A percentile compares a stretch with the other conserved stretches of the same genome.
Evolutionary conservation across 768 basidiomycete species (phyloP).

Genomic region (Suillus luteus): DNA sequence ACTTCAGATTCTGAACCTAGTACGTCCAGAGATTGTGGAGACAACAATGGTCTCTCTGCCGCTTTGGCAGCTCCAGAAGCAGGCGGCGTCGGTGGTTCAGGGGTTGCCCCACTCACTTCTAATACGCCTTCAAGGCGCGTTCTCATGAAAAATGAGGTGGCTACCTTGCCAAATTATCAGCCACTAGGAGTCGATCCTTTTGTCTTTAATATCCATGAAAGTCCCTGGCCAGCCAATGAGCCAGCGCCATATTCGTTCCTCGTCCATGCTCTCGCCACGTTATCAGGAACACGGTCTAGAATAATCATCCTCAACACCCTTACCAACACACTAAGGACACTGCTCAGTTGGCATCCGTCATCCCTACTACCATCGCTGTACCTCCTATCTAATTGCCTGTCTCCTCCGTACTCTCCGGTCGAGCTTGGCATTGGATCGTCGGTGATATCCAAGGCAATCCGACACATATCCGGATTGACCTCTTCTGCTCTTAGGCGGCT

Average conservation of each 20-base stretch:
- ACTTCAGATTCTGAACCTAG: constrained; percentile 3
- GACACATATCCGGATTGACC: constrained; percentile 68
- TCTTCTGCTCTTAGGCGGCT: constrained; percentile 58
- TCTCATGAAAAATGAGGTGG: constrained; percentile 27
- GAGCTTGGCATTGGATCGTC: constrained; percentile 73
- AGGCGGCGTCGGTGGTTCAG: background rate
- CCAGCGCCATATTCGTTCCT: constrained; percentile 73
- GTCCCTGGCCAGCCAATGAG: constrained; percentile 41
- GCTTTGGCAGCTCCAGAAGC: background rate
- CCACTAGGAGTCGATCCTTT: constrained; percentile 48
- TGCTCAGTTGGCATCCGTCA: constrained; percentile 63
- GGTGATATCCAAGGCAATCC: constrained; percentile 69
- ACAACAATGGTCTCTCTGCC: background rate
- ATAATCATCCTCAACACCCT: constrained; percentile 67
- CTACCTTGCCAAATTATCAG: constrained; percentile 29
- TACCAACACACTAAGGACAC: constrained; percentile 72
- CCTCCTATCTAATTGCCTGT: constrained; percentile 78
- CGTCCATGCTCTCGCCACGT: constrained; percentile 57
- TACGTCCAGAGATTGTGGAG: too few relatives aligned
- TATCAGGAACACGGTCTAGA: constrained; percentile 72
- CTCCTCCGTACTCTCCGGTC: constrained; percentile 70
- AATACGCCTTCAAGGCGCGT: constrained; percentile 12
- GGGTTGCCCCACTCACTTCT: background rate
- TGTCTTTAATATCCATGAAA: constrained; percentile 42
- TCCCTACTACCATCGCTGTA: constrained; percentile 80